A percentile compares a stretch with the other conserved stretches of the same genome.
phyloP scores from a whole-genome alignment of 768 basidiomycete genomes.

The Lactifluus pinguis region DNA sequence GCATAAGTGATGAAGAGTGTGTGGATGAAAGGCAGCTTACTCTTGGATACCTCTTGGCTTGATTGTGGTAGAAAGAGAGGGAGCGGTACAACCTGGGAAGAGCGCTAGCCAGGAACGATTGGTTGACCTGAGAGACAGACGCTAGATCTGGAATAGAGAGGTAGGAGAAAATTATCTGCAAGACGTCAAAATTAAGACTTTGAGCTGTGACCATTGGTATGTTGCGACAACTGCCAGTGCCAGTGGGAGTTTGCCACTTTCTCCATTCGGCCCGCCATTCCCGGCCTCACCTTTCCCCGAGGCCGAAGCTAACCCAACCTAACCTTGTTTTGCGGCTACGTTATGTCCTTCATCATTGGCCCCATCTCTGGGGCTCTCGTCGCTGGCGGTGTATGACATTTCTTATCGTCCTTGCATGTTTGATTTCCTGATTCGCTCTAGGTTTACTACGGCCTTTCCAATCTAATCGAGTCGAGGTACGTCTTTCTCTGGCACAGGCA shows the following conservation, averaged over 20 bases:
- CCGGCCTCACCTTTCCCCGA: not conserved
- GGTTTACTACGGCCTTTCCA: conserved; percentile 64
- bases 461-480: conserved; percentile 50
- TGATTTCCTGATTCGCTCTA: not conserved
- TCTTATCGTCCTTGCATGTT: conserved; percentile 19
- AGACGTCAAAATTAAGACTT: conserved; percentile 62
- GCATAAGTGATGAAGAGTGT: not conserved
- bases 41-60: conserved; percentile 48
- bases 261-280: not conserved
- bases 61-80: conserved; percentile 44
- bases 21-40: conserved; percentile 28
- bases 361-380: conserved; percentile 63
- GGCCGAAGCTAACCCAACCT: not conserved
- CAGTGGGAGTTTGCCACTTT: not conserved
- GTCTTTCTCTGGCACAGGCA: conserved; percentile 10
- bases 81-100: conserved; percentile 54
- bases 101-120: conserved; percentile 54
- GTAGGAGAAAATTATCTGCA: conserved; percentile 54
- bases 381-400: conserved; percentile 51
- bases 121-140: conserved; percentile 53
- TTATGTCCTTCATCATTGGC: conserved; percentile 53
- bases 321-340: not conserved
- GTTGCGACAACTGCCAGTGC: not conserved
- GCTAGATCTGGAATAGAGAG: conserved; percentile 47
- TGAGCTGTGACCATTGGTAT: conserved; percentile 51